Evolutionary conservation across 768 basidiomycete genomes (phyloP).

Genomic region (Leccinum broughii): DNA sequence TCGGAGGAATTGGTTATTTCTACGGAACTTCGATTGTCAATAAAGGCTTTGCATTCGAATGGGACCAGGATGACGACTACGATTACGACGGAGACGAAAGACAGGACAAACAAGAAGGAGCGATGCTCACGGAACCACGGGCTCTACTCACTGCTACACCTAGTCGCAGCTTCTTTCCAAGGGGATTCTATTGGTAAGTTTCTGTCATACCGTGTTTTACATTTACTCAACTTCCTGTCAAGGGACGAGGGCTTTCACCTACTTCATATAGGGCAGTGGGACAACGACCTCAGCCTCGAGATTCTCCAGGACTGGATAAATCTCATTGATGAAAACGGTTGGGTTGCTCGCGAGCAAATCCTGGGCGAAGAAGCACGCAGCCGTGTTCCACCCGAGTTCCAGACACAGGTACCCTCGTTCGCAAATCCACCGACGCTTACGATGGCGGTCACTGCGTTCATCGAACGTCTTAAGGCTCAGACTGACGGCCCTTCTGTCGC

Average conservation of each 20-base stretch:
- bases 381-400: constrained; percentile 89
- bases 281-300: constrained; percentile 87
- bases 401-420: constrained; percentile 89
- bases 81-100: constrained; percentile 39
- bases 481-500: constrained; percentile 50
- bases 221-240: constrained; percentile 6
- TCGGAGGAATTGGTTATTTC: constrained; percentile 95
- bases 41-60: constrained; percentile 81
- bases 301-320: constrained; percentile 89
- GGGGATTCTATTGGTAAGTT: constrained; percentile 91
- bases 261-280: constrained; percentile 88
- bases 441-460: constrained; percentile 92
- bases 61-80: constrained; percentile 71
- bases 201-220: neutral
- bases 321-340: constrained; percentile 90
- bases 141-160: constrained; percentile 89
- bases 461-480: constrained; percentile 61
- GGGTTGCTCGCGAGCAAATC: constrained; percentile 96
- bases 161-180: constrained; percentile 94
- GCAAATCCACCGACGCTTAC: constrained; percentile 95
- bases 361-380: constrained; percentile 95
- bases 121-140: constrained; percentile 69
- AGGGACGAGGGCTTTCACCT: constrained; percentile 99
- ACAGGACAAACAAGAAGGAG: constrained; percentile 46
- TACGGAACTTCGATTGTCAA: constrained; percentile 89